Base-by-base conservation (phyloP, 345 rosid species). In the Salix brachista region DNA sequence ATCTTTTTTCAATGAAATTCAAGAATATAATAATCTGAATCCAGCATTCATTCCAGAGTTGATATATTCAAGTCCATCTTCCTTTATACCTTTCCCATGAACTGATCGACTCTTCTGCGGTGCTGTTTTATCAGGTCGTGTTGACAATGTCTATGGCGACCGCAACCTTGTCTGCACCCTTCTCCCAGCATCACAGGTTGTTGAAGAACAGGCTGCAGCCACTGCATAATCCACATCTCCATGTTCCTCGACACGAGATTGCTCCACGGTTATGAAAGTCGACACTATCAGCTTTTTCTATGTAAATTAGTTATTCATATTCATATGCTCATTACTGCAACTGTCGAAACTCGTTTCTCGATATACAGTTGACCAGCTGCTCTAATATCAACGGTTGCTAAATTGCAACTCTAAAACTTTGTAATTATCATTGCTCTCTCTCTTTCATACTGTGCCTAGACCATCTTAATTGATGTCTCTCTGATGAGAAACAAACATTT, bases 111-210 rank as follows among this genome's bases (percentile, higher is more conserved):
- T 44, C 61, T 32, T 32, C 23, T 56, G 1, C 21, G 48, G 19
- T 34, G 44, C 44, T 56, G 32, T 66, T 52, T 26, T 70, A 26
- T 68, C 82, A 92, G 99, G 99, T 48, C 99, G 99, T 18, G 94
- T 94, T 50, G 97, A 94, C 87, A 96, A 96, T 68, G 98, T 96
- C 44, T 94, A 96, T 60, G 98, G 99, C 39, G 99, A 96, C 83
- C 94, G 98, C 87, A 91, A 96, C 81, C 93, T 96, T 76, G 76
- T 90, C 78, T 92, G 97, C 86, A 96, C 97, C 77, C 98, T 96
- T 75, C 97, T 80, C 14, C 82, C 97, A 21, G 94, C 82, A 5
- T 83, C 91, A 26, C 92, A 84, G 73, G 78, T 64, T 78, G 88
- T 71, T 0, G 99, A 96, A 83, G 98, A 94, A 81, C 85, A 81